These are phyloP conservation scores for Lagenidium giganteum DNA, from an alignment of 352 stramenopile species.

Conservation along the genomic window DNA sequence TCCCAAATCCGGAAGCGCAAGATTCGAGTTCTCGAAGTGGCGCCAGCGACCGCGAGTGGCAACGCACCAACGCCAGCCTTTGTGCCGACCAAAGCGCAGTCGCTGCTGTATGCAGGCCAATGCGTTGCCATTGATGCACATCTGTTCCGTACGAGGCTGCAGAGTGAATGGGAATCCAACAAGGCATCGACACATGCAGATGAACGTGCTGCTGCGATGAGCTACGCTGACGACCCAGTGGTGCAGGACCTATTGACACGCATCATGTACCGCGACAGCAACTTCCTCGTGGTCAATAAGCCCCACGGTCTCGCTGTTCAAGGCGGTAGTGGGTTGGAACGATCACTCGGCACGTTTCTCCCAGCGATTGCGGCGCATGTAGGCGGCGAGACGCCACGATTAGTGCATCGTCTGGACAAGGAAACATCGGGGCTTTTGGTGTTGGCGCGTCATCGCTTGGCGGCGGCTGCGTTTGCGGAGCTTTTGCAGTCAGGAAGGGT, in stretches of 20 bases:
- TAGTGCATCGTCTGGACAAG: conserved; percentile 73
- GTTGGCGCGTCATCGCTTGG: conserved; percentile 55
- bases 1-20: conserved; percentile 58
- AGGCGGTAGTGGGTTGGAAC: conserved; percentile 32
- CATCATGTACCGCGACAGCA: conserved; percentile 41
- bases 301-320: conserved; percentile 63
- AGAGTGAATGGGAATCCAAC: no score
- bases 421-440: conserved; percentile 65
- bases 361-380: conserved; percentile 26
- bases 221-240: not conserved
- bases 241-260: conserved; percentile 25
- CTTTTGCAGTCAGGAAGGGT: conserved; percentile 31
- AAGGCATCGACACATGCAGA: no score
- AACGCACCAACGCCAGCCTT: not conserved
- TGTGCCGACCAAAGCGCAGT: conserved; percentile 19
- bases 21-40: conserved; percentile 49
- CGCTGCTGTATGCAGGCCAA: conserved; percentile 29
- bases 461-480: conserved; percentile 52
- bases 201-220: not conserved
- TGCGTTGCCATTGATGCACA: conserved; percentile 49
- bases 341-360: conserved; percentile 43
- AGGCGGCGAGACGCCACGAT: conserved; percentile 17
- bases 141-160: conserved; percentile 29
- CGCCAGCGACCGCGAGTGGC: not conserved
- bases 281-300: conserved; percentile 69